Conservation (phyloP, 352 stramenopile genomes). For the Globisporangium echinulatum region DNA sequence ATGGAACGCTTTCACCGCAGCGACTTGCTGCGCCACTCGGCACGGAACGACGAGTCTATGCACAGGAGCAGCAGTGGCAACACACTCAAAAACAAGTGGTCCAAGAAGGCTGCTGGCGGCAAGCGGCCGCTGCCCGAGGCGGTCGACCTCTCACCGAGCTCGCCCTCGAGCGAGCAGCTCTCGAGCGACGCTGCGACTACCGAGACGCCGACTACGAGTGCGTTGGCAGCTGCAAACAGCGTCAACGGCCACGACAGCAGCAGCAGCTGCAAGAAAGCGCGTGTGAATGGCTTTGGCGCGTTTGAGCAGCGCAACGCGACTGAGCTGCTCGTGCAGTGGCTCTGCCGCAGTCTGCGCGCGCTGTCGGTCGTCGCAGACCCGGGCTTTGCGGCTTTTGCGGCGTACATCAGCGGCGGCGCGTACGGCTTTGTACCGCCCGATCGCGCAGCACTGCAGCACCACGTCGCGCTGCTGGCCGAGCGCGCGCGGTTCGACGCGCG, state of each 20-base stretch:
- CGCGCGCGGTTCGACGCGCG: constrained; percentile 28
- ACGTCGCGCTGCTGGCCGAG: constrained; percentile 29
- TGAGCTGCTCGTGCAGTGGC: constrained; percentile 34
- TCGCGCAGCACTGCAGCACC: constrained; percentile 23
- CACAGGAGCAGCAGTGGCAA: neutral
- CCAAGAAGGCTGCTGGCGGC: neutral
- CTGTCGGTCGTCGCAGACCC: constrained; percentile 26
- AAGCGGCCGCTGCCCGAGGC: constrained; percentile 4
- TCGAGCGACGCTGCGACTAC: neutral
- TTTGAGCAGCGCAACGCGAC: constrained; percentile 22
- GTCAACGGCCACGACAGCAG: neutral
- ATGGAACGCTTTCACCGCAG: constrained; percentile 52
- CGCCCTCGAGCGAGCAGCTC: neutral
- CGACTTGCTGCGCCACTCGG: constrained; percentile 27
- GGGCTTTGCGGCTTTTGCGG: constrained; percentile 24
- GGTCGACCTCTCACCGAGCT: neutral
- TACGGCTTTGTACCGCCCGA: constrained; percentile 17
- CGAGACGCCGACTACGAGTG: neutral
- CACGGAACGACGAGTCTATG: constrained; percentile 12
- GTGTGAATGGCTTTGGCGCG: constrained; percentile 5
- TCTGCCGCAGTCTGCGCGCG: constrained; percentile 26
- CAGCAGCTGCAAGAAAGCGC: constrained; percentile 8
- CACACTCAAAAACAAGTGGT: constrained; percentile 1
- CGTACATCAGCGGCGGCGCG: constrained; percentile 12
- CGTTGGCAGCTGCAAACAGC: too few species aligned